Evolutionary conservation across 2,329 filamentous ascomycete genomes (phyloP).

Genomic region (Fragosphaeria purpurea): DNA sequence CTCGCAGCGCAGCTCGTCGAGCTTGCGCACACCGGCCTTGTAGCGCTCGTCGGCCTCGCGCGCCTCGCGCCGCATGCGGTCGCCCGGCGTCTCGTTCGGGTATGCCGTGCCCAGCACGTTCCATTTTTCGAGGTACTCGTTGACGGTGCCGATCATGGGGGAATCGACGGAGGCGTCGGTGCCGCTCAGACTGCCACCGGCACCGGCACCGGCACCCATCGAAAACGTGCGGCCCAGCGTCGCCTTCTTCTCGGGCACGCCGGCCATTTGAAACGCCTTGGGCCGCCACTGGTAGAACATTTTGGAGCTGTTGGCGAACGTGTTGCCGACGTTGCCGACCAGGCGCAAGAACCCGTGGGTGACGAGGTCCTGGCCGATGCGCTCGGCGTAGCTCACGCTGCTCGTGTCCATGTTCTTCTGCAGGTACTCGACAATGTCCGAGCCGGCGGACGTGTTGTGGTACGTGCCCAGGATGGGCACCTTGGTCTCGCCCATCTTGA

Average conservation of each 20-base stretch:
- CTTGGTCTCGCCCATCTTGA: conserved; percentile 84
- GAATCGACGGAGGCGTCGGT: conserved; percentile 53
- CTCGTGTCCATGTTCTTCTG: conserved; percentile 78
- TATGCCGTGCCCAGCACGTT: conserved; percentile 82
- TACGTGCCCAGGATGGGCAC: conserved; percentile 94
- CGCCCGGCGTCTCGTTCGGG: conserved; percentile 85
- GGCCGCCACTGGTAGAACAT: conserved; percentile 97
- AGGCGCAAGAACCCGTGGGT: conserved; percentile 77
- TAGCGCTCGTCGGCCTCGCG: conserved; percentile 88
- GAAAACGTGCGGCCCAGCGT: conserved; percentile 66
- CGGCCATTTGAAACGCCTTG: conserved; percentile 79
- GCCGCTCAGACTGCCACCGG: conserved; percentile 20
- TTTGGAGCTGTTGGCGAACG: conserved; percentile 93
- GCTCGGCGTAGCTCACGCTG: conserved; percentile 83
- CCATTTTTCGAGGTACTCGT: conserved; percentile 86
- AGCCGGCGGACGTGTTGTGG: conserved; percentile 79
- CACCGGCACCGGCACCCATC: conserved; percentile 40
- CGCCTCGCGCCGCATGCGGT: conserved; percentile 80
- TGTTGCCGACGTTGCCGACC: conserved; percentile 87
- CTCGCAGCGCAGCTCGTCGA: conserved; percentile 84
- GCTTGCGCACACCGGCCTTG: conserved; percentile 72
- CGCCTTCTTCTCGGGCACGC: conserved; percentile 79
- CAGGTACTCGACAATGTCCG: conserved; percentile 92
- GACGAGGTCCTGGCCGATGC: conserved; percentile 89
- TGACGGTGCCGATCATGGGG: conserved; percentile 70